Conservation (phyloP, 352 stramenopile genomes). For the Phytophthora chlamydospora region DNA sequence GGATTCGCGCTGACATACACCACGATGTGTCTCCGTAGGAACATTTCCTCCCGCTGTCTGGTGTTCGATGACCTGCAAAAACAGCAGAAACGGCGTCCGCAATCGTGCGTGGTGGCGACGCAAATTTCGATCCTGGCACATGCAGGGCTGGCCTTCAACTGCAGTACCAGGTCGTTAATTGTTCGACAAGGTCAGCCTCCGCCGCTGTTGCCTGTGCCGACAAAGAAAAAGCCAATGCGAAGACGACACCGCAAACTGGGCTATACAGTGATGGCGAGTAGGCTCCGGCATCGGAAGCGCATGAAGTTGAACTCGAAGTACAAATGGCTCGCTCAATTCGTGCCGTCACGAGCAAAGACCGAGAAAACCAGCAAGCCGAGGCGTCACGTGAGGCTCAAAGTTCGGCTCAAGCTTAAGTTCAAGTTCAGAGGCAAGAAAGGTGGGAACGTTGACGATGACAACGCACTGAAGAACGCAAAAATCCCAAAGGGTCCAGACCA, state of each 20-base stretch:
- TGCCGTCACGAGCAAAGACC: conserved; percentile 5
- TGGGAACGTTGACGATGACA: neutral
- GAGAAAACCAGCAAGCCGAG: neutral
- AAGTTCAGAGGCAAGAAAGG: conserved; percentile 4
- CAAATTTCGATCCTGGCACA: conserved; percentile 41
- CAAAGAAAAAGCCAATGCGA: conserved; percentile 17
- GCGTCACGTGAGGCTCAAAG: conserved; percentile 6
- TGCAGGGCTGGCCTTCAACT: conserved; percentile 49
- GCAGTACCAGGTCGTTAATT: conserved; percentile 40
- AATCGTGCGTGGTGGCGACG: conserved; percentile 25
- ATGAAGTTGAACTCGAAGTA: conserved; percentile 10
- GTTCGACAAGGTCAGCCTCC: conserved; percentile 31
- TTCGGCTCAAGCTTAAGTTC: conserved; percentile 16
- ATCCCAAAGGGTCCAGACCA: conserved; percentile 14
- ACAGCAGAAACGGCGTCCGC: conserved; percentile 6
- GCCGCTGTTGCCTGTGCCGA: conserved; percentile 1
- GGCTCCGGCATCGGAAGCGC: conserved; percentile 19
- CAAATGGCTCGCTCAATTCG: conserved; percentile 11
- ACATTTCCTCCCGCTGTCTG: conserved; percentile 51
- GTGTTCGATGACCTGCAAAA: conserved; percentile 34
- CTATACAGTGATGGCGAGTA: conserved; percentile 13
- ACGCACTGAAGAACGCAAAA: conserved; percentile 8
- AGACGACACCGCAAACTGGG: conserved; percentile 13
- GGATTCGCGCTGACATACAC: conserved; percentile 54
- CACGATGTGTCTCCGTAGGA: conserved; percentile 52